A percentile compares a stretch with the other conserved stretches of the same genome.
Conservation (phyloP, 306 rosid species). For the Cicer chorassanicum region DNA sequence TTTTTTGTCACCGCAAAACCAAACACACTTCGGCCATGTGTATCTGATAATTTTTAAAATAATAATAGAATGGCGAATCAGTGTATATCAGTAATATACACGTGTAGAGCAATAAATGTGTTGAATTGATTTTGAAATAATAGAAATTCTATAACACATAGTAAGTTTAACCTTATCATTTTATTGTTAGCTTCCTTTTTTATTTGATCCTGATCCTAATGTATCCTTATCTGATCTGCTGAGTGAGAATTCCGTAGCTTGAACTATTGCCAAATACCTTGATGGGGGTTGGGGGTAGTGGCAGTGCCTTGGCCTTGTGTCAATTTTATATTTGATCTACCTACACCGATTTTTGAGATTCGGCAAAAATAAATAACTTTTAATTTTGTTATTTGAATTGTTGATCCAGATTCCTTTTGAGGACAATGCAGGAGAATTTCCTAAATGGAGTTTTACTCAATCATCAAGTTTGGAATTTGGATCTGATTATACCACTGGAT, state of each 20-base stretch:
- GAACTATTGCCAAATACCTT: constrained; percentile 17
- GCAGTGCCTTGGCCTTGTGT: constrained; percentile 15
- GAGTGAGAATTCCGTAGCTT: not conserved
- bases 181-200: not conserved
- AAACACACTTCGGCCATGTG: not conserved
- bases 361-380: constrained; percentile 20
- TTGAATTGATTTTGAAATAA: constrained; percentile 24
- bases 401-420: constrained; percentile 65
- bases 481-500: constrained; percentile 41
- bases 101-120: constrained; percentile 19
- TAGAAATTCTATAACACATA: constrained; percentile 9
- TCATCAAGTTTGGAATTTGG: constrained; percentile 54
- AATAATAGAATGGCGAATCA: not conserved
- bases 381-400: constrained; percentile 44
- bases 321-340: constrained; percentile 33
- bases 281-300: not conserved
- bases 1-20: too few species aligned
- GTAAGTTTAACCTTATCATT: not conserved
- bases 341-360: constrained; percentile 28
- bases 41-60: not conserved
- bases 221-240: not conserved
- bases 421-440: constrained; percentile 51
- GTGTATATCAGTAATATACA: not conserved
- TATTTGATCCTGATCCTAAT: constrained; percentile 7
- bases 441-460: constrained; percentile 57